A percentile compares a stretch with the other conserved stretches of the same genome.
Evolutionary conservation across 768 basidiomycete species (phyloP).

Genomic region (Clathrus columnatus): DNA sequence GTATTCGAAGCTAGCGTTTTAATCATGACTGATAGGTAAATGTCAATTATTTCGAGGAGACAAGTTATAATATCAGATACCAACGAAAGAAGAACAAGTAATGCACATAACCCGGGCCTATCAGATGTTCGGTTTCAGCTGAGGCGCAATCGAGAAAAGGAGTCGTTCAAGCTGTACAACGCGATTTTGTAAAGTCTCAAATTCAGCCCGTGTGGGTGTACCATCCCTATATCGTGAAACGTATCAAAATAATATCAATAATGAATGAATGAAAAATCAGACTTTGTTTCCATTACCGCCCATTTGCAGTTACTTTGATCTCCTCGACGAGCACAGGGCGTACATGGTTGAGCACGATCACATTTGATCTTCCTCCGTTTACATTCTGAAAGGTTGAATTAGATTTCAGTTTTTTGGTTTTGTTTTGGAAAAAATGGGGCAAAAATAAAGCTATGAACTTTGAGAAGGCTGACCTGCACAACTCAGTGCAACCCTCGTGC

Average conservation of each 20-base stretch:
- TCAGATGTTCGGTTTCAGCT: not conserved
- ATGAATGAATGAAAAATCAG: not conserved
- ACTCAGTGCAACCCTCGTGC: conserved; percentile 19
- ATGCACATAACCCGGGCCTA: too few species aligned
- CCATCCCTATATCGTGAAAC: not conserved
- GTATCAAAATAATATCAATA: not conserved
- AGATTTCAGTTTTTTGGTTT: too few species aligned
- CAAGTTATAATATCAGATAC: too few species aligned
- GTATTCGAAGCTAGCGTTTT: too few species aligned
- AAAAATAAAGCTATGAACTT: too few species aligned
- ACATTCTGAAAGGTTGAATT: conserved; percentile 13
- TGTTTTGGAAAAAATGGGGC: too few species aligned
- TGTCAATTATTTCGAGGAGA: too few species aligned
- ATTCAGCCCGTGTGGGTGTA: conserved; percentile 5
- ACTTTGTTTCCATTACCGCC: conserved; percentile 17
- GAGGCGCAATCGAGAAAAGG: not conserved
- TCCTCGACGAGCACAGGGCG: conserved; percentile 17
- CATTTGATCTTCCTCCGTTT: conserved; percentile 22
- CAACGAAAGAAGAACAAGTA: too few species aligned
- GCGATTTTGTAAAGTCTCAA: not conserved
- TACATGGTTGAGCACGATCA: conserved; percentile 20
- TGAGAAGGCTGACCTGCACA: conserved; percentile 14
- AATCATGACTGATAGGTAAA: too few species aligned
- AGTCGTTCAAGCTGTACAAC: not conserved
- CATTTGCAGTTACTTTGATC: conserved; percentile 19